Base-by-base conservation (phyloP, 2,329 filamentous ascomycete genomes). In the Cyphellophora europaea region DNA sequence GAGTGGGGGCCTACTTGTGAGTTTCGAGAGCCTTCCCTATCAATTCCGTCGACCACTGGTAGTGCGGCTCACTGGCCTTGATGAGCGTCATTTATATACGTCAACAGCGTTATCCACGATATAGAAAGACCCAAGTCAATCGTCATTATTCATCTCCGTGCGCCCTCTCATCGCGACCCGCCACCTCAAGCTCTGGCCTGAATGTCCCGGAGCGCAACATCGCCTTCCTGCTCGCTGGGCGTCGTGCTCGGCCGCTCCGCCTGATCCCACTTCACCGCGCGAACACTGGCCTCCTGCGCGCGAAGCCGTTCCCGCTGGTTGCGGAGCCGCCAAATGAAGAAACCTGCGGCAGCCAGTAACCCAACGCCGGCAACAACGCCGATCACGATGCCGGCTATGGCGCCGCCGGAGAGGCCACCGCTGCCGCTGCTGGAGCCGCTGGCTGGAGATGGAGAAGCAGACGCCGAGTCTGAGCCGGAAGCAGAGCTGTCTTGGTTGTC, bases 401-500 rank as follows among this genome's bases (percentile, higher is more conserved):
- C 21, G 21, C 21, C 21, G 8, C 21, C 21, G 10, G 30, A 32
- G 6, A 32, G 15, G 19, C 30, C 15, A 3, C 15, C 16, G 15
- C 11, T 11, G 30, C 30, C 30, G 12, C 15, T 18, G 14, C 8
- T 10, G 13, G 21, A 25, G 21, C 21, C n/a, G 21, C 8, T 8
- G 8, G 21, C 8, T 8, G 21, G 21, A 8, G 21, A 8, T 8
- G 21, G 8, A 8, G 8, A n/a, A 8, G 21, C 21, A 8, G 21
- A 25, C 8, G 8, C 21, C 21, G 21, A 25, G 21, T 25, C 21
- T n/a, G 21, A 8, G n/a, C n/a, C 27, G 13, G 37, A 27, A 27
- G 21, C 32, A 5, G 37, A 35, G 16, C 19, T 38, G 12, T 13
- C 14, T 19, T 33, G 14, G 30, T 33, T 23, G 21, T 15, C 18